Conservation (phyloP, 768 basidiomycete species). For the Termitomyces sp. region DNA sequence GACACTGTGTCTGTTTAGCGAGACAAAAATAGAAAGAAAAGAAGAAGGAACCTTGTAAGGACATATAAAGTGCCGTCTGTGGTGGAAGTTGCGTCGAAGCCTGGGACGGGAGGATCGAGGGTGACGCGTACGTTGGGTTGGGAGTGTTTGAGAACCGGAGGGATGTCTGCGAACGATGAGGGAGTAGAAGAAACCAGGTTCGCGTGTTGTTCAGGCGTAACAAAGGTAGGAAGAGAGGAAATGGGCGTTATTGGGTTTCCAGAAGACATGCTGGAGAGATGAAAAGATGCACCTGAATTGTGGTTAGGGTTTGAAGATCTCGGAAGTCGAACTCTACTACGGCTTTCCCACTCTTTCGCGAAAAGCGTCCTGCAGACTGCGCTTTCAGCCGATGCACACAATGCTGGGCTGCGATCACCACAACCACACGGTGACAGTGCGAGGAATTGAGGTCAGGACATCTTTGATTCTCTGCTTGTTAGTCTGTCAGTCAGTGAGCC, state of each 20-base stretch:
- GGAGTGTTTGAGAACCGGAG: conserved; percentile 71
- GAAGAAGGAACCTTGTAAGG: conserved; percentile 64
- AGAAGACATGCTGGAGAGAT: conserved; percentile 7
- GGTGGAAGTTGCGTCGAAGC: conserved; percentile 46
- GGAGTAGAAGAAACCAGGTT: conserved; percentile 75
- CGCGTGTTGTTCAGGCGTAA: conserved; percentile 60
- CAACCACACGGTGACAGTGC: no score
- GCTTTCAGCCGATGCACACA: no score
- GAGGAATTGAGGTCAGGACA: no score
- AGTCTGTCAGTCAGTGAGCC: no score
- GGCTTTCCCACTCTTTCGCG: no score
- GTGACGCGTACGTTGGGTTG: conserved; percentile 65
- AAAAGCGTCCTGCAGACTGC: no score
- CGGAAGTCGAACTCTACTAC: no score
- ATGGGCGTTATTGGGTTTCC: conserved; percentile 27
- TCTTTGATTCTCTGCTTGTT: no score
- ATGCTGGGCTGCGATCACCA: no score
- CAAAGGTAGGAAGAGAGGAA: conserved; percentile 29
- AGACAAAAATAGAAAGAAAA: not conserved
- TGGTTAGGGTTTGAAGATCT: conserved; percentile 19
- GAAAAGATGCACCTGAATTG: conserved; percentile 9
- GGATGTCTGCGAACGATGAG: conserved; percentile 77
- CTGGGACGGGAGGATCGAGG: conserved; percentile 65
- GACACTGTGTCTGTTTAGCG: conserved; percentile 44
- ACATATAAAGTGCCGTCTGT: conserved; percentile 72